Conservation (phyloP, 2,329 filamentous ascomycete species). For the Ophiostoma populinum region DNA sequence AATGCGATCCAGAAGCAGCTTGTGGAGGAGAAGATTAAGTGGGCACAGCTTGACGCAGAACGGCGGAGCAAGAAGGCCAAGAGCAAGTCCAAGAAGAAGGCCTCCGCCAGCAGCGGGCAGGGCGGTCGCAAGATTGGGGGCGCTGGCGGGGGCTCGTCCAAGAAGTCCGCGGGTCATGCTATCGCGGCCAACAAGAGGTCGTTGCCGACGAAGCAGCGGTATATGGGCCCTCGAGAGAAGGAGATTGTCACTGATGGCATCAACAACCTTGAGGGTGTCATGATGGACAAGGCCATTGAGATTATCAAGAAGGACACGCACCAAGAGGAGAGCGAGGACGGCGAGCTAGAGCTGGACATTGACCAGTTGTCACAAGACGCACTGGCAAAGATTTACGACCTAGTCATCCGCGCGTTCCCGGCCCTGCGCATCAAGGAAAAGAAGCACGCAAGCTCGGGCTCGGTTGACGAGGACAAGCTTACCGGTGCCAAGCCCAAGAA, state of each 20-base stretch:
- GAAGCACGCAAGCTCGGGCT: slow-evolving; percentile 15
- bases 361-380: slow-evolving; percentile 39
- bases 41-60: slow-evolving; percentile 33
- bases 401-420: slow-evolving; percentile 24
- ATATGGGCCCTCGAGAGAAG: slow-evolving; percentile 66
- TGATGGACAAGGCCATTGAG: slow-evolving; percentile 64
- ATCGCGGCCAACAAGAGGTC: slow-evolving; percentile 26
- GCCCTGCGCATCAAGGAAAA: slow-evolving; percentile 19
- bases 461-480: slow-evolving; percentile 11
- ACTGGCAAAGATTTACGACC: slow-evolving; percentile 31
- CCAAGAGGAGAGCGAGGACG: slow-evolving; percentile 46
- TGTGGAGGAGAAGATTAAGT: slow-evolving; percentile 50
- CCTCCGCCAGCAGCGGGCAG: slow-evolving; percentile 6
- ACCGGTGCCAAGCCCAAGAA: slow-evolving; percentile 43
- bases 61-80: slow-evolving; percentile 40
- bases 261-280: slow-evolving; percentile 58
- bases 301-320: slow-evolving; percentile 80
- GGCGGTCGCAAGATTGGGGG: slow-evolving; percentile 5
- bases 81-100: slow-evolving; percentile 30
- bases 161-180: slow-evolving; percentile 13
- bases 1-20: slow-evolving; percentile 53
- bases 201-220: slow-evolving; percentile 35
- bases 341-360: slow-evolving; percentile 42
- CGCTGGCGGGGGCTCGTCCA: slow-evolving; percentile 5
- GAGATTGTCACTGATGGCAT: slow-evolving; percentile 79